Evolutionary conservation across 2,329 filamentous ascomycete genomes (phyloP), one percentile per base, ranked within the genome.

Genomic region (Xylaria sp.): DNA sequence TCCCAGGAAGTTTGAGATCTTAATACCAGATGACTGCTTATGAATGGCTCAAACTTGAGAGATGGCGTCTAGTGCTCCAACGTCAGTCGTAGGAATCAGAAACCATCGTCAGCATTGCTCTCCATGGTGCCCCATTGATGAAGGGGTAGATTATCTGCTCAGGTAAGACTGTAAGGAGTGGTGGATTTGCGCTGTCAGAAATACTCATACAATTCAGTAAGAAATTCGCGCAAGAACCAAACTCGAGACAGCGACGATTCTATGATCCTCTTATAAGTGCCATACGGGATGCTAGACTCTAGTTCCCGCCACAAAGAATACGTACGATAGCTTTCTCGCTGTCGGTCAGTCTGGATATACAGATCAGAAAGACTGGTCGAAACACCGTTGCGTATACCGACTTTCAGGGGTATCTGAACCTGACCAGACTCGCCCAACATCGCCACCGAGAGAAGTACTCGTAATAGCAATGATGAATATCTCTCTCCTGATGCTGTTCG

Each of bases 331-430:
- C 64, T 16, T 66, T 23, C 55, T 66, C 37, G 55, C 48, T 16
- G 52, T 51, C 35, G 59, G 59, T 61, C 9, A 50, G 63, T 52
- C 50, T 55, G 5, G 50, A 64, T 18, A 19, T 54, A n/a, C 51
- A 54, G 19, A 52, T 16, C 23, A 58, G 62, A 19, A 62, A 50
- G 34, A 60, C 23, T n/a, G 56, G 62, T 30, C n/a, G 50, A 58
- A 19, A 63, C 64, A 13, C 58, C 62, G 1, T 56, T 64, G 7
- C 64, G 63, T 34, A 47, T 63, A 30, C 23, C 23, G 23, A 60
- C 18, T 64, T 64, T 51, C 47, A 57, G 8, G 62, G 64, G 52
- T 64, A 66, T 37, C 46, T 53, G 42, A 66, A 63, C 51, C 59
- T 64, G 16, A 58, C 64, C 64, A 9, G 35, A 64, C 4, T 42